Conservation (phyloP, 805 yeast species). For the Cyberlindnera bimundalis region DNA sequence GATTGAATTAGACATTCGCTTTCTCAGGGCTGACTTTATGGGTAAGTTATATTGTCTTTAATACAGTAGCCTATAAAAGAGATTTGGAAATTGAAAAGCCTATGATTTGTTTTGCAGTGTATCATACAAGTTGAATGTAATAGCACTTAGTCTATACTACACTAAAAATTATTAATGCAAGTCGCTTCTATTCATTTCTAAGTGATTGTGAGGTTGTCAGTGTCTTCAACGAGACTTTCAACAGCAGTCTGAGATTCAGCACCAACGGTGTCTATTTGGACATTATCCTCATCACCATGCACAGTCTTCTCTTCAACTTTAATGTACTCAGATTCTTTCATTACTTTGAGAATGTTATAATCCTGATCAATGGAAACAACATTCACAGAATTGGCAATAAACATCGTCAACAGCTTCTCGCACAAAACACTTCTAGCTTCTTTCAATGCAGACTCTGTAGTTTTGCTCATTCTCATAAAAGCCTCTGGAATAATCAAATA, state of each 20-base stretch:
- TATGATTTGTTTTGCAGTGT: too few species aligned
- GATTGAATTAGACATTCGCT: too few species aligned
- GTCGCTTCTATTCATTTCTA: neutral
- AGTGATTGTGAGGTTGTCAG: neutral
- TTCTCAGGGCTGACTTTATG: too few species aligned
- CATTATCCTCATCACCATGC: slow-evolving; percentile 6
- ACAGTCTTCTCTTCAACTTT: neutral
- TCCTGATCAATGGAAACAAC: slow-evolving; percentile 40
- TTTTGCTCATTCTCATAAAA: slow-evolving; percentile 33
- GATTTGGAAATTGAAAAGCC: too few species aligned
- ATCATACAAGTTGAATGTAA: too few species aligned
- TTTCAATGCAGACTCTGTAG: slow-evolving; percentile 42
- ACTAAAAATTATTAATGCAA: too few species aligned
- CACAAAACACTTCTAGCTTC: slow-evolving; percentile 36
- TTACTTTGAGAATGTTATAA: slow-evolving; percentile 1
- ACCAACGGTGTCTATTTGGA: slow-evolving; percentile 1
- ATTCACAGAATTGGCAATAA: slow-evolving; percentile 48
- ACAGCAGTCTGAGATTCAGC: neutral
- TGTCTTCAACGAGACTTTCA: neutral
- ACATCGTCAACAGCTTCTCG: slow-evolving; percentile 34
- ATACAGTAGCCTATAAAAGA: too few species aligned
- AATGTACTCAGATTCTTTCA: neutral
- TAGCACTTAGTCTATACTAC: too few species aligned
- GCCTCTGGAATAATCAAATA: slow-evolving; percentile 41
- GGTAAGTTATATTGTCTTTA: too few species aligned